These are phyloP conservation scores for Marasmius oreades DNA, from an alignment of 1,284 basidiomycete species.

Conservation along the genomic window DNA sequence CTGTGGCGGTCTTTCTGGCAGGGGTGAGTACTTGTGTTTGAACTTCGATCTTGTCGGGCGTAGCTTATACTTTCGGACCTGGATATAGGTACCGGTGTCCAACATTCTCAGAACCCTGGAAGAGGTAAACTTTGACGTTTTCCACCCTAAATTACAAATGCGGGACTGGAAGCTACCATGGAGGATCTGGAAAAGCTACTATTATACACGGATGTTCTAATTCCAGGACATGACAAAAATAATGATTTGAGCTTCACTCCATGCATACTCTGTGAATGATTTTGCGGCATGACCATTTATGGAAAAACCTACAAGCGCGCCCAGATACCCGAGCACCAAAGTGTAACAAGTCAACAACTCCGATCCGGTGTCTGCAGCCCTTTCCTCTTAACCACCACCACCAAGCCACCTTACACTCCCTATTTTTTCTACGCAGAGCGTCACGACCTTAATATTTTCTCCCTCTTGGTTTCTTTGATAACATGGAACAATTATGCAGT, in stretches of 20 bases:
- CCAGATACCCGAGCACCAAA: not conserved
- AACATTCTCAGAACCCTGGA: conserved; percentile 76
- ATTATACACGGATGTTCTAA: conserved; percentile 28
- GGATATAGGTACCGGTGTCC: conserved; percentile 66
- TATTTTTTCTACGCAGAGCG: conserved; percentile 4
- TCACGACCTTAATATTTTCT: not conserved
- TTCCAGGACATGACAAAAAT: conserved; percentile 22
- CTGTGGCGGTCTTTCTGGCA: conserved; percentile 76
- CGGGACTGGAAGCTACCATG: conserved; percentile 87
- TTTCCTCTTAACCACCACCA: conserved; percentile 15
- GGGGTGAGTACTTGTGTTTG: conserved; percentile 55
- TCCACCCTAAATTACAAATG: conserved; percentile 64
- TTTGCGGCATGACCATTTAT: not conserved
- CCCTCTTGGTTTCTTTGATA: not conserved
- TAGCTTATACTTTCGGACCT: conserved; percentile 14
- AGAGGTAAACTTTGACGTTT: conserved; percentile 79
- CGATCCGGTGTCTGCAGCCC: conserved; percentile 2
- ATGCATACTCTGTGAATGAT: not conserved
- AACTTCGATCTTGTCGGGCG: conserved; percentile 14
- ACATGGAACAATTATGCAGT: conserved; percentile 66
- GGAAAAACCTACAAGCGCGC: not conserved
- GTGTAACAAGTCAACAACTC: not conserved
- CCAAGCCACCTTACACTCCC: conserved; percentile 2
- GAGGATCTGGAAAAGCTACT: conserved; percentile 77
- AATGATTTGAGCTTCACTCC: conserved; percentile 40